Evolutionary conservation across 106 monocot genomes (phyloP).

Genomic region (Platanthera zijinensis): DNA sequence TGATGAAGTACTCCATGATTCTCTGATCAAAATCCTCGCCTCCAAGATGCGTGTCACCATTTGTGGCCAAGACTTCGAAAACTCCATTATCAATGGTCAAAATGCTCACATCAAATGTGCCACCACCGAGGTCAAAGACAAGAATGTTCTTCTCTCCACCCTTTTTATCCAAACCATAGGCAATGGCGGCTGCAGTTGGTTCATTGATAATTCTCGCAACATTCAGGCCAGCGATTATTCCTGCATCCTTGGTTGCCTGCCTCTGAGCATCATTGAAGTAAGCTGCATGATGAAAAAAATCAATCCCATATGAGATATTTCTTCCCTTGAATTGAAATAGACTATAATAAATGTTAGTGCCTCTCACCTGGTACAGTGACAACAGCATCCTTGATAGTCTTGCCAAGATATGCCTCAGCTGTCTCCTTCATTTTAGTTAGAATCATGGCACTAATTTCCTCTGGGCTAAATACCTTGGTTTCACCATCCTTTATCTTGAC

Average conservation of each 20-base stretch:
- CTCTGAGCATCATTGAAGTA: slow-evolving; percentile 40
- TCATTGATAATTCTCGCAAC: slow-evolving; percentile 30
- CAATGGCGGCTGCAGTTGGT: slow-evolving; percentile 32
- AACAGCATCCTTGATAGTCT: slow-evolving; percentile 35
- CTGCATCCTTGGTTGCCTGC: slow-evolving; percentile 33
- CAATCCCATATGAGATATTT: background rate
- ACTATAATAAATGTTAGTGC: background rate
- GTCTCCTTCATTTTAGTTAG: slow-evolving; percentile 29
- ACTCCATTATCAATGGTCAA: slow-evolving; percentile 27
- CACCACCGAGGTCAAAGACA: slow-evolving; percentile 28
- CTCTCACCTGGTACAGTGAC: slow-evolving; percentile 29
- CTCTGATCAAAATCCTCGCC: slow-evolving; percentile 37
- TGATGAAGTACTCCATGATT: slow-evolving; percentile 38
- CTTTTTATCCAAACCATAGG: slow-evolving; percentile 30
- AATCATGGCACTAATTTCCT: slow-evolving; percentile 30
- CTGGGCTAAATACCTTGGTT: slow-evolving; percentile 28
- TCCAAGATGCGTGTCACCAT: slow-evolving; percentile 33
- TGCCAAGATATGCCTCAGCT: slow-evolving; percentile 31
- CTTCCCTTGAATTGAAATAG: background rate
- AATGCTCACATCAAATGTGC: slow-evolving; percentile 32
- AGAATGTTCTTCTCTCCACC: slow-evolving; percentile 37
- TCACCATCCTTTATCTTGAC: slow-evolving; percentile 29
- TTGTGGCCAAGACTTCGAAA: slow-evolving; percentile 28
- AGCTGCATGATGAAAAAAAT: slow-evolving; percentile 4
- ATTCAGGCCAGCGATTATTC: slow-evolving; percentile 23